Conservation (phyloP, 1,284 basidiomycete species). For the Ganoderma multipileum region DNA sequence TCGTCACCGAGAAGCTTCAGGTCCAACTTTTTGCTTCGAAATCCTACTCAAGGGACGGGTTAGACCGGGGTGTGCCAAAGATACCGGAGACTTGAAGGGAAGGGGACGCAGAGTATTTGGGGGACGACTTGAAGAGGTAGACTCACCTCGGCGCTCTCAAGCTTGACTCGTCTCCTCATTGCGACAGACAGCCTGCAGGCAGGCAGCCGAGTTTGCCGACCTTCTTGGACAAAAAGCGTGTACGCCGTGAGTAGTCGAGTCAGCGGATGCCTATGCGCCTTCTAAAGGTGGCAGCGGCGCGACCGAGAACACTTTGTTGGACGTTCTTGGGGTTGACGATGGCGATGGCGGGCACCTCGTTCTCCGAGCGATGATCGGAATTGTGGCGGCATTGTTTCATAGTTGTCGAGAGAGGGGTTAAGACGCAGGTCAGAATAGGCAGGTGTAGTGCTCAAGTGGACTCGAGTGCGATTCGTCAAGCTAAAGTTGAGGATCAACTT, state of each 20-base stretch:
- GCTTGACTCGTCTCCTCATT: background rate
- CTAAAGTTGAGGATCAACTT: background rate
- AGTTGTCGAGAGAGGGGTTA: background rate
- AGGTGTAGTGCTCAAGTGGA: conserved; percentile 1
- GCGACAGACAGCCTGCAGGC: background rate
- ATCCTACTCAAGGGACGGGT: background rate
- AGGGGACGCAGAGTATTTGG: background rate
- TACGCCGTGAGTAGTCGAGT: background rate
- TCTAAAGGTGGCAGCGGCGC: background rate
- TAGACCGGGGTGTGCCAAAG: background rate
- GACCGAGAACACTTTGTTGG: background rate
- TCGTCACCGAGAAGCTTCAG: background rate
- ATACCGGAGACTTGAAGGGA: background rate
- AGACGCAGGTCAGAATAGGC: background rate
- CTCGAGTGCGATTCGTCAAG: background rate
- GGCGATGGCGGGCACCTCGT: background rate
- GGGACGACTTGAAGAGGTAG: background rate
- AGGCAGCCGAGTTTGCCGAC: conserved; percentile 3
- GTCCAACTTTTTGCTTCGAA: background rate
- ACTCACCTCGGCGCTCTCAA: background rate
- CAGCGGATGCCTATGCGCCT: background rate
- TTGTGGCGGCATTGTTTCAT: background rate
- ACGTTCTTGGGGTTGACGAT: background rate
- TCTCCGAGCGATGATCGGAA: background rate
- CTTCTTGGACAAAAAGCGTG: background rate